Evolutionary conservation across 129 eudicot species (phyloP), one percentile per base, ranked within the genome.

Genomic region (Centrapalus pauciflorus): DNA sequence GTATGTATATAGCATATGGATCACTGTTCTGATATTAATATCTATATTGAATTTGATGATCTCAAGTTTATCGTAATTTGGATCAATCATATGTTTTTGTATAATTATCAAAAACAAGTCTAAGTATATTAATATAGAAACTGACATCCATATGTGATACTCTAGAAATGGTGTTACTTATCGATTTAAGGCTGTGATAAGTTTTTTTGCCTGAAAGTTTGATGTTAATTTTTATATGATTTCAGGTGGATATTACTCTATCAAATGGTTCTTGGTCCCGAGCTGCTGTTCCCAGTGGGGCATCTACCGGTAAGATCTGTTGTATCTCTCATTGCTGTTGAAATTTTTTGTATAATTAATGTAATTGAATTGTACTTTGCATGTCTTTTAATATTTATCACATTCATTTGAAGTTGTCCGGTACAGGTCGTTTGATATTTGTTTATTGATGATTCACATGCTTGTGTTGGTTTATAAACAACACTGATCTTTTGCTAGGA

Each of bases 221-320:
- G 24, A 54, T 73, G 37, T 8, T 65, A 26, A n/a, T 16, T 13
- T 13, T 35, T 59, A 0, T 59, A 21, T 19, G 67, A 29, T 76
- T 76, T 35, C n/a, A 93, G 99, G 96, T 90, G 58, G 99, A 93
- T 77, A 67, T 86, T 25, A 69, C 69, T 54, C 81, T 86, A 14
- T 77, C 88, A 17, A 69, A 84, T 63, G 99, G 95, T 41, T 46
- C 74, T 52, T 73, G 28, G 41, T 81, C 87, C 35, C 86, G 99
- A 80, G 99, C 99, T 51, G 99, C 99, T 68, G 99, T 93, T 63
- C 96, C 99, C 3, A 93, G 99, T 78, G 99, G 99, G 30, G 99
- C 99, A 75, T 93, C 99, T 76, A 93, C 99, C 4, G 99, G 99
- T 93, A 75, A 74, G 72, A 79, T 55, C 54, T 35, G 20, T 54